phyloP scores from a whole-genome alignment of 2,329 filamentous ascomycete genomes.

The Xylaria sp. region DNA sequence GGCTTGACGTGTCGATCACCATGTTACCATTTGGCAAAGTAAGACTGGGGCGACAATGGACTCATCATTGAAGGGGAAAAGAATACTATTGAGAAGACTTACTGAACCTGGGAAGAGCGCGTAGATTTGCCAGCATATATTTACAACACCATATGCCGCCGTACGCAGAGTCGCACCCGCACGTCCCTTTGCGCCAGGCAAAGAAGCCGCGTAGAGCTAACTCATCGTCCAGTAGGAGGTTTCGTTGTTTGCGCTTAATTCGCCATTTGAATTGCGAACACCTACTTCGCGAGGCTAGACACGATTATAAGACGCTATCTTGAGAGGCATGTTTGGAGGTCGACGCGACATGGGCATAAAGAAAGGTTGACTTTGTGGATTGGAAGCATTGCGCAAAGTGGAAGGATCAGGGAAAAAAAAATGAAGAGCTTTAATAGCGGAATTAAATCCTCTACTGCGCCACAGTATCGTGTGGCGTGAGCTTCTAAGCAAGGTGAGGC shows the following conservation, averaged over 20 bases:
- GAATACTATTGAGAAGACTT: constrained; percentile 32
- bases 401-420: constrained; percentile 25
- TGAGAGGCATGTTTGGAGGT: not conserved
- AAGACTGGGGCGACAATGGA: constrained; percentile 69
- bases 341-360: no score
- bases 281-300: not conserved
- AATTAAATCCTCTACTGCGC: constrained; percentile 24
- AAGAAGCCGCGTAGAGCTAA: not conserved
- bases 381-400: constrained; percentile 16
- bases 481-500: not conserved
- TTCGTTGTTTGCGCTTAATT: not conserved
- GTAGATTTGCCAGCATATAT: not conserved
- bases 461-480: constrained; percentile 32
- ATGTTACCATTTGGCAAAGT: constrained; percentile 54
- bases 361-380: constrained; percentile 12
- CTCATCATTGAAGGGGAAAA: constrained; percentile 60
- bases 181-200: not conserved
- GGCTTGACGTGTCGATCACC: constrained; percentile 67
- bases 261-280: not conserved
- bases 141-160: not conserved
- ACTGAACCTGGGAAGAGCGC: constrained; percentile 31
- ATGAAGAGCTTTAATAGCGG: constrained; percentile 23
- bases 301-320: not conserved
- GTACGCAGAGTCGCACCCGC: not conserved
- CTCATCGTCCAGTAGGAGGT: not conserved